Conservation (phyloP, 441 rosid species). For the Adansonia madagascariensis region DNA sequence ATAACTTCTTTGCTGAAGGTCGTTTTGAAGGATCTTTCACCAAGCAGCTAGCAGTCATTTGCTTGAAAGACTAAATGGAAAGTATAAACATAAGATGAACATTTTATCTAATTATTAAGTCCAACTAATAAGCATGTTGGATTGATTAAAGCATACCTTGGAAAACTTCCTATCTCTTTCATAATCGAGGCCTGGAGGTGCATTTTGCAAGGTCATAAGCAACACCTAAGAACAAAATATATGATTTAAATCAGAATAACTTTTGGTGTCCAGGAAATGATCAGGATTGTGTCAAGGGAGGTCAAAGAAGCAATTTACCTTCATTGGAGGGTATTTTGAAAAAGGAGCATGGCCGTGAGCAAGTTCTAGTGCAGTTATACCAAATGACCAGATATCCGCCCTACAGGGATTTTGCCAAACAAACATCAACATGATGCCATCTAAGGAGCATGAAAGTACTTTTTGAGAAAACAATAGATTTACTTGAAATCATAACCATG, state of each 20-base stretch:
- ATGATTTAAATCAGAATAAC: constrained; percentile 34
- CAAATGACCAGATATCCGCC: constrained; percentile 99
- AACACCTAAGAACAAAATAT: constrained; percentile 65
- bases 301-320: constrained; percentile 53
- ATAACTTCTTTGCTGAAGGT: constrained; percentile 83
- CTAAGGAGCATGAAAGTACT: constrained; percentile 23
- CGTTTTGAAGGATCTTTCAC: constrained; percentile 97
- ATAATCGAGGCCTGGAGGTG: constrained; percentile 95
- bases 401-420: constrained; percentile 51
- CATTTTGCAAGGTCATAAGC: constrained; percentile 99
- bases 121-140: constrained; percentile 2
- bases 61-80: constrained; percentile 82
- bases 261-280: not conserved
- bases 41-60: constrained; percentile 98
- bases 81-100: constrained; percentile 21
- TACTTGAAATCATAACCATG: constrained; percentile 98
- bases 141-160: constrained; percentile 53
- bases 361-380: constrained; percentile 95
- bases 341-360: constrained; percentile 99
- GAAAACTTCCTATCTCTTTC: constrained; percentile 96
- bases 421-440: constrained; percentile 33
- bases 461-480: constrained; percentile 37
- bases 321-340: constrained; percentile 98
- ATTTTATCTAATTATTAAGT: constrained; percentile 5
- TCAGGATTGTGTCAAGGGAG: constrained; percentile 15